Conservation (phyloP, 1,139 yeast species). For the Fermentozyma sake region DNA sequence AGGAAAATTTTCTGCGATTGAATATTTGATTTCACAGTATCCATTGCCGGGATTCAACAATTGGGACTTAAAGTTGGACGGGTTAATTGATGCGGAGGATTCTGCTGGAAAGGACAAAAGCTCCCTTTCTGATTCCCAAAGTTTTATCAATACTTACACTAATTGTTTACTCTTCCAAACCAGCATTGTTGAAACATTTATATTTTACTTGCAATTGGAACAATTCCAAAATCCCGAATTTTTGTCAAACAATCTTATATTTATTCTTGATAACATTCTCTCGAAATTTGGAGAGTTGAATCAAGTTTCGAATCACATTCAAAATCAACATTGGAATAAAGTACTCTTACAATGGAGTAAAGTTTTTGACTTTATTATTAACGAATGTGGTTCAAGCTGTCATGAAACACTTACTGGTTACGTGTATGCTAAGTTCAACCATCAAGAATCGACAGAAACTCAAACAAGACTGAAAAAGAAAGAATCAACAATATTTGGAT, state of each 20-base stretch:
- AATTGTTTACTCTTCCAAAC: conserved; percentile 24
- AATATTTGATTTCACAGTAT: conserved; percentile 30
- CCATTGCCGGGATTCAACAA: conserved; percentile 20
- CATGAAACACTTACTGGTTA: conserved; percentile 36
- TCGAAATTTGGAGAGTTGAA: conserved; percentile 26
- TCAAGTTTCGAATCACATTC: conserved; percentile 22
- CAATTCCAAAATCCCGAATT: conserved; percentile 40
- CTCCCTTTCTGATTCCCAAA: conserved; percentile 22
- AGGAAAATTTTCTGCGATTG: conserved; percentile 34
- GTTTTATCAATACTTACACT: conserved; percentile 17
- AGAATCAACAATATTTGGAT: conserved; percentile 26
- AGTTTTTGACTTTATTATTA: conserved; percentile 29
- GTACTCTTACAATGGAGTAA: conserved; percentile 27
- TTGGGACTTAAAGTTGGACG: conserved; percentile 22
- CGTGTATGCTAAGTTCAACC: conserved; percentile 27
- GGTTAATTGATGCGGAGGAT: conserved; percentile 15
- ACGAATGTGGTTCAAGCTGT: conserved; percentile 37
- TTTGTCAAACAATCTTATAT: conserved; percentile 24
- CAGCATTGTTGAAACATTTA: conserved; percentile 31
- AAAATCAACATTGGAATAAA: conserved; percentile 33
- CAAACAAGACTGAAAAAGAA: conserved; percentile 15
- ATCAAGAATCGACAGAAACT: conserved; percentile 6
- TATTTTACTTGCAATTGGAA: conserved; percentile 39
- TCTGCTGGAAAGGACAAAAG: conserved; percentile 15
- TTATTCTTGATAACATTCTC: conserved; percentile 29